Evolutionary conservation across 352 stramenopile genomes (phyloP), one percentile per base, ranked within the genome.

Genomic region (Vaucheria bursata): DNA sequence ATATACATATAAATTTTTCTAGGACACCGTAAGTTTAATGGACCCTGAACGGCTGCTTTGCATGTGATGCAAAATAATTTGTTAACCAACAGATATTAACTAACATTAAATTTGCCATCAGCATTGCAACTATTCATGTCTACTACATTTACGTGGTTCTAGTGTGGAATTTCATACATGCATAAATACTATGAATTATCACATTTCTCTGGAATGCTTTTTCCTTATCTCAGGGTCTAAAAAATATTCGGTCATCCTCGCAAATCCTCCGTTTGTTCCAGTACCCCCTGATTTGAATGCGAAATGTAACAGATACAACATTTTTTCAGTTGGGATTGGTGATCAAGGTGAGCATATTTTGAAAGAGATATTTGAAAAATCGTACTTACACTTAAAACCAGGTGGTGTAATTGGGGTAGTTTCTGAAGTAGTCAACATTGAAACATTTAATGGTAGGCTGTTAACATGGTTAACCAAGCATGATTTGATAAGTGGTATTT

Each of bases 181-280:
- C n/a, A n/a, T n/a, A n/a, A n/a, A n/a, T 59, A 18, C 18, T 18
- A 18, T 18, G 45, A 18, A 59, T 59, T 59, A 18, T 18, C 18
- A 18, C 18, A 18, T 59, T 18, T 59, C 45, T 18, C 18, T 18
- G 45, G 45, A 59, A 18, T 18, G 18, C 18, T 59, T 18, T 59
- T 59, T 59, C n/a, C n/a, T n/a, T n/a, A n/a, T n/a, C 5, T 49
- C 39, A 5, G 59, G 5, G 5, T 5, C 12, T 5, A 70, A 33
- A 33, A 70, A 5, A 33, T 70, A 34, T 25, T 29, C 6, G 5
- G 39, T 79, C n/a, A 82, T 82, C 12, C 77, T 82, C 8, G 77
- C 74, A 1, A 82, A 82, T n/a, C 77, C 77, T 2, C 77, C 77
- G 18, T 82, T 82, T 45, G 72, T 82, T 4, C 77, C 77, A 8